phyloP scores from a whole-genome alignment of 352 stramenopile species.

The Phytopythium boreale region DNA sequence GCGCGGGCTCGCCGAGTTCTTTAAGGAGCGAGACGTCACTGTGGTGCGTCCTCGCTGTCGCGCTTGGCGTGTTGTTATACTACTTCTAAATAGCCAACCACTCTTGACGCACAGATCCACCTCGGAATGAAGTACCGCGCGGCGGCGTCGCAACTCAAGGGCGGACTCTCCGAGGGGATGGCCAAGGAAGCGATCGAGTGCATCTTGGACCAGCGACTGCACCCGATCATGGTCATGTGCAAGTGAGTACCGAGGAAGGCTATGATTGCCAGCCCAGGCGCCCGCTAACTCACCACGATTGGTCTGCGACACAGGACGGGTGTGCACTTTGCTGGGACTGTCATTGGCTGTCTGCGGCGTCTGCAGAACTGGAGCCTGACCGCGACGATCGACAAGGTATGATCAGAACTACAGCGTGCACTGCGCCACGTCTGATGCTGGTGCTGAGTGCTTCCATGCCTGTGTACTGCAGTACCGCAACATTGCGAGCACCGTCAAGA shows the following conservation, averaged over 20 bases:
- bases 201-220: conserved; percentile 73
- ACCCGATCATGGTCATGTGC: conserved; percentile 87
- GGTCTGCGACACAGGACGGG: conserved; percentile 41
- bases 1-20: conserved; percentile 73
- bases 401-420: background rate
- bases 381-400: conserved; percentile 83
- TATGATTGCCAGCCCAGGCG: background rate
- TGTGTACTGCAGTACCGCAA: conserved; percentile 65
- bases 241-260: conserved; percentile 45
- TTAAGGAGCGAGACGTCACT: conserved; percentile 77
- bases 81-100: too few species aligned
- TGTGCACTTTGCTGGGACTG: conserved; percentile 71
- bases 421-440: background rate
- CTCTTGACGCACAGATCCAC: conserved; percentile 46
- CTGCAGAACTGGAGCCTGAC: conserved; percentile 87
- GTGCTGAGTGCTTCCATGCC: background rate
- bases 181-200: conserved; percentile 84
- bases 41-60: conserved; percentile 33
- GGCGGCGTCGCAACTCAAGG: conserved; percentile 58
- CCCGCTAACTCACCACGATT: background rate
- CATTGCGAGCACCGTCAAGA: conserved; percentile 82
- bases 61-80: background rate
- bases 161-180: conserved; percentile 72
- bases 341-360: conserved; percentile 78
- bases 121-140: conserved; percentile 80